A percentile compares a stretch with the other conserved stretches of the same genome.
Conservation (phyloP, 352 stramenopile genomes). For the Albugo candida region DNA sequence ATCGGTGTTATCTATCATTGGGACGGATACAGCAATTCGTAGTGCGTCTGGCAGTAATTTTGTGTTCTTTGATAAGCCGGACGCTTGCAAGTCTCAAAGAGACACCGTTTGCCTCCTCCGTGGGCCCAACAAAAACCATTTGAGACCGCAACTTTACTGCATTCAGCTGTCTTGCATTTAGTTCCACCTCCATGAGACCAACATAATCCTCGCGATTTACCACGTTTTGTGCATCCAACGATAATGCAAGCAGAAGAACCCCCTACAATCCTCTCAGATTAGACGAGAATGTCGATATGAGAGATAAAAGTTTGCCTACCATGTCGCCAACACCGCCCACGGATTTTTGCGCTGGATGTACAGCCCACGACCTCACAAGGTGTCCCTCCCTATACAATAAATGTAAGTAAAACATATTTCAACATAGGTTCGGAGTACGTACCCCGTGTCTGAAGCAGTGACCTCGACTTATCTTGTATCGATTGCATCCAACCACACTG, state of each 20-base stretch:
- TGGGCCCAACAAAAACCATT: constrained; percentile 19
- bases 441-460: constrained; percentile 27
- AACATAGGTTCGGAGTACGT: background rate
- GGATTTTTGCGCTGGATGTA: constrained; percentile 18
- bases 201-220: constrained; percentile 21
- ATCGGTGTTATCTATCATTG: no score
- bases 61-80: constrained; percentile 19
- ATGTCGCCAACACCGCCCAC: constrained; percentile 18
- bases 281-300: background rate
- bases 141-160: constrained; percentile 19
- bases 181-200: constrained; percentile 24
- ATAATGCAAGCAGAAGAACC: constrained; percentile 20
- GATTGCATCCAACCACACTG: constrained; percentile 16
- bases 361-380: constrained; percentile 15
- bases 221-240: constrained; percentile 15
- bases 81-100: constrained; percentile 14
- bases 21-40: constrained; percentile 9
- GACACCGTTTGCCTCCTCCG: constrained; percentile 19
- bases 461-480: constrained; percentile 27
- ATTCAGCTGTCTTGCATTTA: constrained; percentile 11
- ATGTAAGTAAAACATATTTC: background rate
- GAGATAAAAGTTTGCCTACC: constrained; percentile 5
- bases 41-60: constrained; percentile 27
- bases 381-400: constrained; percentile 14
- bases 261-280: constrained; percentile 6